Evolutionary conservation across 2,329 filamentous ascomycete species (phyloP).

Genomic region (Raffaelea ambrosiae): DNA sequence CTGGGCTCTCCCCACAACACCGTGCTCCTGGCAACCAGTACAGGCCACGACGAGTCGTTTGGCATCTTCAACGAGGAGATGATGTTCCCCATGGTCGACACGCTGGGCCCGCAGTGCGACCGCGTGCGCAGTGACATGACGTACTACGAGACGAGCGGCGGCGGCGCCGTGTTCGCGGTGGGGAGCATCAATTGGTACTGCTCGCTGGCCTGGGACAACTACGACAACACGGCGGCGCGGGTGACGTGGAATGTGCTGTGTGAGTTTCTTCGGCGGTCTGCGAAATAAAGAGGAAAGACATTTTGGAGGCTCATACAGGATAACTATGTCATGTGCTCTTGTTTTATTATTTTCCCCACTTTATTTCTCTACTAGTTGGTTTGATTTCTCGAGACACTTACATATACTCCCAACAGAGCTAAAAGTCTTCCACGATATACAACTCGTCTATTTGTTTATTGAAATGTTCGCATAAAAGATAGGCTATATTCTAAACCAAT

Average conservation of each 20-base stretch:
- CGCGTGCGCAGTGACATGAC: slow-evolving; percentile 16
- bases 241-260: slow-evolving; percentile 18
- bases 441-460: too few relatives aligned
- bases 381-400: too few relatives aligned
- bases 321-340: too few relatives aligned
- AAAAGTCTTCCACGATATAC: too few relatives aligned
- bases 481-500: too few relatives aligned
- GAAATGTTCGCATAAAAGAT: too few relatives aligned
- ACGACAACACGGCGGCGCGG: slow-evolving; percentile 16
- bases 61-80: slow-evolving; percentile 15
- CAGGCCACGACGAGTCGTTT: slow-evolving; percentile 14
- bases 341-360: too few relatives aligned
- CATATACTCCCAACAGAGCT: too few relatives aligned
- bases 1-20: slow-evolving; percentile 21
- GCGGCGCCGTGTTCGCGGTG: slow-evolving; percentile 13
- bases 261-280: too few relatives aligned
- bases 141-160: slow-evolving; percentile 15
- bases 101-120: slow-evolving; percentile 14
- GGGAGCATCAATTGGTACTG: slow-evolving; percentile 20
- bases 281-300: too few relatives aligned
- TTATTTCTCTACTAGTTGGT: too few relatives aligned
- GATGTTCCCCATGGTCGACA: slow-evolving; percentile 14
- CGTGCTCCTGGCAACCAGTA: slow-evolving; percentile 19
- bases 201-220: slow-evolving; percentile 16
- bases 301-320: too few relatives aligned